Evolutionary conservation across 306 rosid genomes (phyloP).

Genomic region (Acacia confusa): DNA sequence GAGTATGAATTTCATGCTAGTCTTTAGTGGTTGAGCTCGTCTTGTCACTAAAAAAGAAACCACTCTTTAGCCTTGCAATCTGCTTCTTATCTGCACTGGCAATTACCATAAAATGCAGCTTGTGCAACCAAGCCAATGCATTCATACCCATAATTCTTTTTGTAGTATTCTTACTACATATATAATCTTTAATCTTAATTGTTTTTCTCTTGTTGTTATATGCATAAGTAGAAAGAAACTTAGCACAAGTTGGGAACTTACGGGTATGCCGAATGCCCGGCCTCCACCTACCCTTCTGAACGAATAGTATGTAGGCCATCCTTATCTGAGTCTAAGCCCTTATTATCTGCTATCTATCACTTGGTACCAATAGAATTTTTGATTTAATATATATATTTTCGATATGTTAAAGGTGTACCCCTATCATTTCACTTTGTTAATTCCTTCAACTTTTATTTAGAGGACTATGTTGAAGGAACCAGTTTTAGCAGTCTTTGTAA

Average conservation of each 20-base stretch:
- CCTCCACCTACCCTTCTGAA: background rate
- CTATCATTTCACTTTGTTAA: background rate
- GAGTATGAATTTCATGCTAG: constrained; percentile 2
- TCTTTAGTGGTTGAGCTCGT: background rate
- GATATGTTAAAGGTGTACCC: background rate
- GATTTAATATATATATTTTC: background rate
- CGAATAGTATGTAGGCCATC: background rate
- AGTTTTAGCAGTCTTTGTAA: background rate
- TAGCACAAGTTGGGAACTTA: background rate
- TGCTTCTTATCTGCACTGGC: background rate
- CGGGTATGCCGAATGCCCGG: no score
- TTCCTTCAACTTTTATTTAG: background rate
- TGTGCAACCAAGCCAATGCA: background rate
- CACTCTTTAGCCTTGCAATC: background rate
- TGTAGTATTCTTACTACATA: background rate
- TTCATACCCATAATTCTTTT: background rate
- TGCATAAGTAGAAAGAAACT: constrained; percentile 1
- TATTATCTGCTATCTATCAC: background rate
- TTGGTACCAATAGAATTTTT: background rate
- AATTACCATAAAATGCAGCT: background rate
- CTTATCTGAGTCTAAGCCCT: background rate
- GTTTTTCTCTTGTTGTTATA: constrained; percentile 16
- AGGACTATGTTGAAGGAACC: background rate
- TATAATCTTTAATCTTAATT: background rate
- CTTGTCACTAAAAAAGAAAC: background rate